These are phyloP conservation scores for Trichosanthes truncata DNA, from an alignment of 306 rosid species.

Conservation along the genomic window DNA sequence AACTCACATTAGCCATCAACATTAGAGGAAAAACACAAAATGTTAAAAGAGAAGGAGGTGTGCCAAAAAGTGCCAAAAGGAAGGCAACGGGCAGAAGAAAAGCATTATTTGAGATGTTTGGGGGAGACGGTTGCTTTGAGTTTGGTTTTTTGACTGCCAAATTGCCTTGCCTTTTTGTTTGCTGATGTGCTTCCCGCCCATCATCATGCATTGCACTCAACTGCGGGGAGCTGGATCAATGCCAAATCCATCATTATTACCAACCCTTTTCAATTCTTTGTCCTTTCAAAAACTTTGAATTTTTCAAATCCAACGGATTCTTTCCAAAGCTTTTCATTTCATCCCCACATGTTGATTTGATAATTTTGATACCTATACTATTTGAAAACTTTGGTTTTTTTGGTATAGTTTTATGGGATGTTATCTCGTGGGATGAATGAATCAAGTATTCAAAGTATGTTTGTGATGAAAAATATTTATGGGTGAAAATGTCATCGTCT, in stretches of 20 bases:
- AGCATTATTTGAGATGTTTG: not conserved
- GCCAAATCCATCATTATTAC: not conserved
- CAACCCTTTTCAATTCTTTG: not conserved
- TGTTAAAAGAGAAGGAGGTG: not conserved
- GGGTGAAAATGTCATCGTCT: too few relatives aligned
- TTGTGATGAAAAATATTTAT: too few relatives aligned
- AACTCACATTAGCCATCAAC: not conserved
- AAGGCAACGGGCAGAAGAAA: constrained; percentile 6
- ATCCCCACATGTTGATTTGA: not conserved
- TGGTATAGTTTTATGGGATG: too few relatives aligned
- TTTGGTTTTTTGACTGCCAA: not conserved
- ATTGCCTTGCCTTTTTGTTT: not conserved
- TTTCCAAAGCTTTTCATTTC: not conserved
- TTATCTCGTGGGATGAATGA: too few relatives aligned
- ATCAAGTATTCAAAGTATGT: too few relatives aligned
- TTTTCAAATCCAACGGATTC: not conserved
- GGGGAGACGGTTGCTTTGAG: not conserved
- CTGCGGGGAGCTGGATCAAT: not conserved
- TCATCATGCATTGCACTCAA: not conserved
- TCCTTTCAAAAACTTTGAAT: not conserved
- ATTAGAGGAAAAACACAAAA: not conserved
- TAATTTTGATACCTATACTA: not conserved
- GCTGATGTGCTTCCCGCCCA: not conserved
- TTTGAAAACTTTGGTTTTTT: too few relatives aligned
- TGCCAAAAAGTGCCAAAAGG: constrained; percentile 1